A percentile compares a stretch with the other conserved stretches of the same genome.
Conservation (phyloP, 1,284 basidiomycete species). For the Ustilago lituana region DNA sequence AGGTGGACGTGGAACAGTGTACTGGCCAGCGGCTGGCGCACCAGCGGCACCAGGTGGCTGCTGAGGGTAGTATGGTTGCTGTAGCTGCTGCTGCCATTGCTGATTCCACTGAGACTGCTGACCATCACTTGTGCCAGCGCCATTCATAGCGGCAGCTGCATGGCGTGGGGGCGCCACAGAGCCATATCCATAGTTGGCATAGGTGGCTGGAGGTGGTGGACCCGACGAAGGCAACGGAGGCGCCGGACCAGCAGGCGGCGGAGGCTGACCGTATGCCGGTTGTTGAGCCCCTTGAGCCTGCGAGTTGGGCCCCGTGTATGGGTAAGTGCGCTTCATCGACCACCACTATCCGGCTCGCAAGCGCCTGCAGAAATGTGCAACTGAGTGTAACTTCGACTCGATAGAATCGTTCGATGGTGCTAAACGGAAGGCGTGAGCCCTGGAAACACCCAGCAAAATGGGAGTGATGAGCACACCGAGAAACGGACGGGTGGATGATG, state of each 20-base stretch:
- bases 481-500: too few species aligned
- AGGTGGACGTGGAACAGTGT: conserved; percentile 18
- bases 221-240: conserved; percentile 33
- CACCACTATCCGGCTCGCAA: background rate
- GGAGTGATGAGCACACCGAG: too few species aligned
- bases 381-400: background rate
- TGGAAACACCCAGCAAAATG: too few species aligned
- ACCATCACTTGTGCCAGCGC: conserved; percentile 10
- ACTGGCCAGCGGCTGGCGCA: conserved; percentile 12
- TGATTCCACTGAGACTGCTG: conserved; percentile 54
- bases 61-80: conserved; percentile 42
- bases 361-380: background rate
- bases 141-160: conserved; percentile 8
- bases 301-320: conserved; percentile 12
- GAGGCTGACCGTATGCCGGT: conserved; percentile 26
- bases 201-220: conserved; percentile 24
- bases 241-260: conserved; percentile 37
- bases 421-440: too few species aligned
- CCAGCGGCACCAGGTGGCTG: conserved; percentile 26
- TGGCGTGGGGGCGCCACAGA: conserved; percentile 20
- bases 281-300: conserved; percentile 22
- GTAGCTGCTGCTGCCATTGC: conserved; percentile 48
- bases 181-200: conserved; percentile 59
- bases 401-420: too few species aligned
- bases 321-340: conserved; percentile 33